Evolutionary conservation across 2,329 filamentous ascomycete genomes (phyloP).

Genomic region (Trichoderma harzianum): DNA sequence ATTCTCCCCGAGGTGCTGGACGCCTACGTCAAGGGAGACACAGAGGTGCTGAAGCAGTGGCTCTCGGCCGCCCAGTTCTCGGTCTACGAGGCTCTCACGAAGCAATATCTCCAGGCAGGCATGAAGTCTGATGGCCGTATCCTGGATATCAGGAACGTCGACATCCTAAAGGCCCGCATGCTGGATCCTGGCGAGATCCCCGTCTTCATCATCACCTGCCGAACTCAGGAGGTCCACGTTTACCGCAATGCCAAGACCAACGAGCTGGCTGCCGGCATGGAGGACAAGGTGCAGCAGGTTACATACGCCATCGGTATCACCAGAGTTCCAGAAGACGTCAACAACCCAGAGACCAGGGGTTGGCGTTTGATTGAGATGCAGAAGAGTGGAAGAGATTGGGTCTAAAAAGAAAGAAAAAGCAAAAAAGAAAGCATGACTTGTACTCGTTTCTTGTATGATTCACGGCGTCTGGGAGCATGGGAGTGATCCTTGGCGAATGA

Average conservation of each 20-base stretch:
- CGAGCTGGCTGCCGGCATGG: constrained; percentile 92
- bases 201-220: constrained; percentile 94
- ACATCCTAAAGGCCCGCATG: constrained; percentile 77
- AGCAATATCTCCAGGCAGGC: constrained; percentile 91
- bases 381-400: constrained; percentile 91
- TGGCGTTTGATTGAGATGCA: constrained; percentile 98
- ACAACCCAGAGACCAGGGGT: constrained; percentile 91
- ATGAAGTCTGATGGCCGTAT: constrained; percentile 94
- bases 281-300: constrained; percentile 96
- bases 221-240: constrained; percentile 96
- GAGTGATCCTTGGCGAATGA: constrained; percentile 18
- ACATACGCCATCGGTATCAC: constrained; percentile 98
- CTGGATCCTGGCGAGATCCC: constrained; percentile 84
- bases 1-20: constrained; percentile 96
- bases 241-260: constrained; percentile 89
- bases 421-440: constrained; percentile 2
- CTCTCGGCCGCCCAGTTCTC: constrained; percentile 94
- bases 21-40: constrained; percentile 95
- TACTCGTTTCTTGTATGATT: constrained; percentile 16
- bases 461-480: constrained; percentile 23
- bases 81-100: constrained; percentile 93
- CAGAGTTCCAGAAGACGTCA: constrained; percentile 88
- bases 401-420: constrained; percentile 36
- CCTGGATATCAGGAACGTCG: constrained; percentile 90
- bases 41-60: constrained; percentile 88